Percentiles rank a stretch among this genome's conserved stretches.
phyloP scores from a whole-genome alignment of 2,329 filamentous ascomycete genomes.

The Botrytis aclada region DNA sequence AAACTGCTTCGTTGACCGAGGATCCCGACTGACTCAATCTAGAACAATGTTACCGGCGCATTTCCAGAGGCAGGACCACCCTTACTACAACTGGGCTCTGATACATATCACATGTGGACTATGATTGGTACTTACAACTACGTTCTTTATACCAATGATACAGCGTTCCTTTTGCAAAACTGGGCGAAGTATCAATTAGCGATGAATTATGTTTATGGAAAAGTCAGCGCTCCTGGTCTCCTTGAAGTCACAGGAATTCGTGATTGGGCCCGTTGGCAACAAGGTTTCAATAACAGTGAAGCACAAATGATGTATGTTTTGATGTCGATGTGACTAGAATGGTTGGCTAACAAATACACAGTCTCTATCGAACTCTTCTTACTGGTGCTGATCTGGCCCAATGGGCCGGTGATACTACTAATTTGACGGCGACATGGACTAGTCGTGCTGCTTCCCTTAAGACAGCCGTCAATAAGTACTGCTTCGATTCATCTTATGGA shows the following conservation, averaged over 20 bases:
- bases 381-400: conserved; percentile 46
- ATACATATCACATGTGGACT: conserved; percentile 58
- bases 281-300: conserved; percentile 31
- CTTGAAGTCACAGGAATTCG: conserved; percentile 31
- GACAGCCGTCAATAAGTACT: conserved; percentile 28
- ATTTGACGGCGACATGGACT: conserved; percentile 27
- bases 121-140: conserved; percentile 60
- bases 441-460: conserved; percentile 23
- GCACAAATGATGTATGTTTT: conserved; percentile 33
- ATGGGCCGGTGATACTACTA: conserved; percentile 39
- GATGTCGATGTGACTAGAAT: background rate
- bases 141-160: conserved; percentile 53
- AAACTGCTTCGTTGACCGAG: background rate
- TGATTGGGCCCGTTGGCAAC: conserved; percentile 35
- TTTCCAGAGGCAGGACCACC: conserved; percentile 34
- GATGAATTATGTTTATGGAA: conserved; percentile 45
- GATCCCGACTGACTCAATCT: background rate
- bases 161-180: conserved; percentile 45
- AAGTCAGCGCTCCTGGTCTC: conserved; percentile 40
- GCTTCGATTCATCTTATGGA: conserved; percentile 27
- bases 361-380: conserved; percentile 46
- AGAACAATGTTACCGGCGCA: conserved; percentile 28
- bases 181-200: conserved; percentile 51
- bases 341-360: conserved; percentile 17
- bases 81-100: conserved; percentile 34